Evolutionary conservation across 345 rosid species (phyloP).

Genomic region (Turnera subulata): DNA sequence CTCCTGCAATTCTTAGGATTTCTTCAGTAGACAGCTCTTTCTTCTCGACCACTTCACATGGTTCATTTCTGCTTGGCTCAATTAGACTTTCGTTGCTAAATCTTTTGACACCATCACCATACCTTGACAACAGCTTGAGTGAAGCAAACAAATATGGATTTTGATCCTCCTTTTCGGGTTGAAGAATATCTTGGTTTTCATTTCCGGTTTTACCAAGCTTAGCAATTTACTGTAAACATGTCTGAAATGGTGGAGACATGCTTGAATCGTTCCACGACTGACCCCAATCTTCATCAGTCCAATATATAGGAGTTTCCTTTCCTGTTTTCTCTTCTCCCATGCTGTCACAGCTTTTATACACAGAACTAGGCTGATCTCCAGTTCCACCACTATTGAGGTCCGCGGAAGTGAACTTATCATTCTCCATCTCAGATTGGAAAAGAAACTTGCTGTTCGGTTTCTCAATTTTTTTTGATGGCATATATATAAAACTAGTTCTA

Average conservation of each 20-base stretch:
- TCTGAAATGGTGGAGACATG: slow-evolving; percentile 26
- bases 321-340: no score
- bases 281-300: slow-evolving; percentile 13
- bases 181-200: slow-evolving; percentile 6
- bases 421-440: no score
- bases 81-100: slow-evolving; percentile 19
- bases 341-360: background rate
- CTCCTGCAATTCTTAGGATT: slow-evolving; percentile 28
- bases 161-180: slow-evolving; percentile 18
- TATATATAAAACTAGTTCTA: no score
- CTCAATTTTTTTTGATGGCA: no score
- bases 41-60: background rate
- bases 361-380: background rate
- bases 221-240: slow-evolving; percentile 22
- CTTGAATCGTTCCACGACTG: background rate
- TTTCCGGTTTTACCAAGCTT: slow-evolving; percentile 11
- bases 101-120: slow-evolving; percentile 7
- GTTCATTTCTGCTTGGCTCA: slow-evolving; percentile 14
- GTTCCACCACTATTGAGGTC: background rate
- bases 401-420: background rate
- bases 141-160: slow-evolving; percentile 26
- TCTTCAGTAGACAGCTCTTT: slow-evolving; percentile 18
- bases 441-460: no score
- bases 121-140: slow-evolving; percentile 37
- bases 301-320: slow-evolving; percentile 10